Evolutionary conservation across 371 early-diverging fungal genomes (phyloP).

Genomic region (Actinomortierella wolfii): DNA sequence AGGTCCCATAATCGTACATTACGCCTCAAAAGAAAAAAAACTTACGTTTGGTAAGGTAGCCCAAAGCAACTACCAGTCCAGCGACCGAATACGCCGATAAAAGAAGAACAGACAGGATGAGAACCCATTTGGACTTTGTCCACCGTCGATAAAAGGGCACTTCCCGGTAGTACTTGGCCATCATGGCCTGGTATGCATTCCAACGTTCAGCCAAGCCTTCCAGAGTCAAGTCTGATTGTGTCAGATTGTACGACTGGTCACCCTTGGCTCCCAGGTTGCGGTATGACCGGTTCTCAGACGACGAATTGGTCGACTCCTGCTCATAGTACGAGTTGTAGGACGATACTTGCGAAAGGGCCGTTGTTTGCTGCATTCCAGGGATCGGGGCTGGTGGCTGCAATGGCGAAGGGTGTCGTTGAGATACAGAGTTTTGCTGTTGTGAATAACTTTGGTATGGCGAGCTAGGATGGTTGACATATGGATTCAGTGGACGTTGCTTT

Average conservation of each 20-base stretch:
- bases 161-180: conserved; percentile 30
- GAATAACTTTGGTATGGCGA: no score
- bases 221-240: conserved; percentile 32
- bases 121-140: conserved; percentile 42
- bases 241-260: conserved; percentile 21
- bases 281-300: conserved; percentile 6
- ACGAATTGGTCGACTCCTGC: no score
- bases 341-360: no score
- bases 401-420: no score
- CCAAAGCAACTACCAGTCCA: conserved; percentile 14
- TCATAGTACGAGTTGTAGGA: no score
- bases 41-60: conserved; percentile 31
- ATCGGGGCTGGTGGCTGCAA: no score
- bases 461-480: no score
- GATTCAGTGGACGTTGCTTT: no score
- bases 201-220: conserved; percentile 36
- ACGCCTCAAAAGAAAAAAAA: neutral
- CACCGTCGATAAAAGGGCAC: conserved; percentile 33
- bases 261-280: conserved; percentile 1
- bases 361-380: no score
- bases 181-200: conserved; percentile 34
- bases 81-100: conserved; percentile 27
- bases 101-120: conserved; percentile 21
- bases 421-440: no score
- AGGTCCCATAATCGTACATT: no score